A percentile compares a stretch with the other conserved stretches of the same genome.
Evolutionary conservation across 192 early-diverging fungal genomes (phyloP).

Genomic region (Tieghemiomyces parasiticus): DNA sequence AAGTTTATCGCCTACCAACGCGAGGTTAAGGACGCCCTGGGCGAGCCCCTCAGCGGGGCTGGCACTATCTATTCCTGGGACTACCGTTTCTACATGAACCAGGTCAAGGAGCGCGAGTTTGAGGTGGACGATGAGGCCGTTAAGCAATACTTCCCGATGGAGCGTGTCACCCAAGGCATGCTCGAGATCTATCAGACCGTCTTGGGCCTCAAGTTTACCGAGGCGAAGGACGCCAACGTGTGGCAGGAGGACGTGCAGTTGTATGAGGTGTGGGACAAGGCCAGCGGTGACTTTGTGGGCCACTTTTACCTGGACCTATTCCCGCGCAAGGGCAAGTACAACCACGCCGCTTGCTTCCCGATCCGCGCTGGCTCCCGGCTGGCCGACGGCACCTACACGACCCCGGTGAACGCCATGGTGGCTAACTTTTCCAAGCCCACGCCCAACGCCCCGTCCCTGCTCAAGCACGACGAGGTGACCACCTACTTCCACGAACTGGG

Average conservation of each 20-base stretch:
- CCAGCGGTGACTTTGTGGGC: conserved; percentile 41
- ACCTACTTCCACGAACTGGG: conserved; percentile 84
- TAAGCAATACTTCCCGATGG: conserved; percentile 66
- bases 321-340: conserved; percentile 55
- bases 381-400: conserved; percentile 33
- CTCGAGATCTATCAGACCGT: conserved; percentile 62
- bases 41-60: conserved; percentile 32
- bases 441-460: conserved; percentile 44
- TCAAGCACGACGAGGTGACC: conserved; percentile 65
- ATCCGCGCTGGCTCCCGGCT: conserved; percentile 46
- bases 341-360: conserved; percentile 70
- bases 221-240: conserved; percentile 35
- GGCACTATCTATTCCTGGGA: conserved; percentile 58
- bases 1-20: conserved; percentile 47
- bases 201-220: conserved; percentile 48
- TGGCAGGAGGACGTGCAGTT: conserved; percentile 75
- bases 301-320: conserved; percentile 65
- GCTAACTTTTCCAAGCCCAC: conserved; percentile 54
- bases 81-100: conserved; percentile 52
- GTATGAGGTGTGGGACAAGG: conserved; percentile 59
- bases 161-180: conserved; percentile 45
- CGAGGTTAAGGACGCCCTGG: conserved; percentile 26
- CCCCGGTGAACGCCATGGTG: conserved; percentile 57
- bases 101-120: conserved; percentile 55
- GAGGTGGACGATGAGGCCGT: conserved; percentile 61